Percentiles rank a stretch among this genome's conserved stretches.
phyloP scores from a whole-genome alignment of 257 asterid species.

The Nicotiana undulata region DNA sequence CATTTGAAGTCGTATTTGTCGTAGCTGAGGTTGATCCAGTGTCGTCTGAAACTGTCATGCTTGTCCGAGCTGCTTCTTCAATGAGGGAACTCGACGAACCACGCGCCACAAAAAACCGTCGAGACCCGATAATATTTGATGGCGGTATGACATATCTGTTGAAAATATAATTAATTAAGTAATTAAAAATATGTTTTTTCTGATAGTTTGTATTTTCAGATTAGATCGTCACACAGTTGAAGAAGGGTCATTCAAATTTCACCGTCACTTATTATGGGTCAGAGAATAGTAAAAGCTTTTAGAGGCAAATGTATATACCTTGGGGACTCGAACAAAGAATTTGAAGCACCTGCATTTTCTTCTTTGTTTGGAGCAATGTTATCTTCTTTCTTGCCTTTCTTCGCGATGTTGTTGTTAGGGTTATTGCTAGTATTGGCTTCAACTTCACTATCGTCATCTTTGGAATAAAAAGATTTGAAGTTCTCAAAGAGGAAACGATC shows the following conservation, averaged over 20 bases:
- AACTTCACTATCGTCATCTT: constrained; percentile 7
- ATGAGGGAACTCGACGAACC: constrained; percentile 22
- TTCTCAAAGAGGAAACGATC: constrained; percentile 60
- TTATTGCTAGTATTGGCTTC: background rate
- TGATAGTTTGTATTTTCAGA: background rate
- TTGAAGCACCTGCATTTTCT: background rate
- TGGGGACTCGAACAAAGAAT: constrained; percentile 22
- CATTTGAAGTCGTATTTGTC: background rate
- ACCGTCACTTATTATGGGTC: background rate
- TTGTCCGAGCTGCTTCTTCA: constrained; percentile 25
- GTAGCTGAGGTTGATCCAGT: background rate
- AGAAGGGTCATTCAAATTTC: background rate
- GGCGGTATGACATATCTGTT: constrained; percentile 11
- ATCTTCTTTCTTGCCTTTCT: constrained; percentile 11
- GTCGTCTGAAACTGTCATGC: constrained; percentile 11
- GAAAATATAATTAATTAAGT: background rate
- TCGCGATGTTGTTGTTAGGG: background rate
- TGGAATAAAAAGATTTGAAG: constrained; percentile 45
- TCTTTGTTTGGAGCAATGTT: constrained; percentile 1
- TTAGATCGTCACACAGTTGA: background rate
- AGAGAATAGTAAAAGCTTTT: too few relatives aligned
- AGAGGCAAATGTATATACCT: constrained; percentile 12
- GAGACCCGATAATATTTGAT: constrained; percentile 11
- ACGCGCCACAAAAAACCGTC: constrained; percentile 14
- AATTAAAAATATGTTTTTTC: background rate